Conservation (phyloP, 345 rosid species). For the Camelina neglecta region DNA sequence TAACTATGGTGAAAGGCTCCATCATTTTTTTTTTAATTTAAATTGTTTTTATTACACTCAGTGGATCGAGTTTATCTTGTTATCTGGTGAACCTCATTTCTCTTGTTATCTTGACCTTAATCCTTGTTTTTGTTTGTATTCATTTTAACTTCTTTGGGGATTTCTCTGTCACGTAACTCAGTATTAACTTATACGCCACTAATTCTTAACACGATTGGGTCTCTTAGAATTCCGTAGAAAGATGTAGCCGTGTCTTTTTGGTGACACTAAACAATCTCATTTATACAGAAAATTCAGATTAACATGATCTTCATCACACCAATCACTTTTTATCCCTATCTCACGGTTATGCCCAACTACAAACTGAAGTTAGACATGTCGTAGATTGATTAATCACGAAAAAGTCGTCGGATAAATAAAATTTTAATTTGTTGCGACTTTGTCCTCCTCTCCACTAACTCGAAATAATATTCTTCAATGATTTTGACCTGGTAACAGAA, state of each 20-base stretch:
- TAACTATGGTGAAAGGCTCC: slow-evolving; percentile 5
- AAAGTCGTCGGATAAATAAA: neutral
- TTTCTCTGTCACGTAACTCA: neutral
- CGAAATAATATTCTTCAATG: neutral
- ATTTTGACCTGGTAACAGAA: slow-evolving; percentile 13
- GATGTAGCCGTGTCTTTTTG: neutral
- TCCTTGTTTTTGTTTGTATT: slow-evolving; percentile 25
- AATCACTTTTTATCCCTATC: neutral
- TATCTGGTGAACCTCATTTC: slow-evolving; percentile 22
- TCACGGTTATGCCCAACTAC: neutral
- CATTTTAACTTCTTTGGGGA: slow-evolving; percentile 3
- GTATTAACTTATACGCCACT: slow-evolving; percentile 1
- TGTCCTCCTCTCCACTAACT: slow-evolving; percentile 19
- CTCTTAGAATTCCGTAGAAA: neutral
- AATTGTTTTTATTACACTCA: neutral
- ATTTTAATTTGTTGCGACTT: slow-evolving; percentile 11
- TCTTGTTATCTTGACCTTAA: neutral
- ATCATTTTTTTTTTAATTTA: neutral
- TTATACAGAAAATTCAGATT: neutral
- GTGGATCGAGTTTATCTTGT: slow-evolving; percentile 12
- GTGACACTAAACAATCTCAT: neutral
- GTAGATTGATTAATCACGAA: neutral
- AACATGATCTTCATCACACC: neutral
- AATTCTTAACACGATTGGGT: neutral
- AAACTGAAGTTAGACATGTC: slow-evolving; percentile 2